Conservation (phyloP, 805 yeast genomes). For the Candida methanosorbosa region DNA sequence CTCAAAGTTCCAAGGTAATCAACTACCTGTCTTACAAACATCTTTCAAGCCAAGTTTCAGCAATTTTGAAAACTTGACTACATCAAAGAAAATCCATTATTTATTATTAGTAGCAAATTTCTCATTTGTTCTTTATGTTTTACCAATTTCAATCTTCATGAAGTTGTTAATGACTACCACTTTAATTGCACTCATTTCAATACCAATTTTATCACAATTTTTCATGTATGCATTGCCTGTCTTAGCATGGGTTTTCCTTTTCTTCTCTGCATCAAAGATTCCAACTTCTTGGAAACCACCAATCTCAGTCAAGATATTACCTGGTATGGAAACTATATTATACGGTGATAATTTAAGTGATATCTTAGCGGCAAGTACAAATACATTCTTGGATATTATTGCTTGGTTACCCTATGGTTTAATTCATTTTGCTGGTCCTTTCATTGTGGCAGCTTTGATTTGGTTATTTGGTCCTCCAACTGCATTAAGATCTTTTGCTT, state of each 20-base stretch:
- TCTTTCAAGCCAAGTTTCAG: no score
- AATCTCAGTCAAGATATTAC: slow-evolving; percentile 81
- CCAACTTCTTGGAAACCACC: slow-evolving; percentile 74
- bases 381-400: slow-evolving; percentile 59
- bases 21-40: no score
- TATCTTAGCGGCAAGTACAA: slow-evolving; percentile 67
- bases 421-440: slow-evolving; percentile 80
- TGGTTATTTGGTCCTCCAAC: slow-evolving; percentile 91
- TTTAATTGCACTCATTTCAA: slow-evolving; percentile 38
- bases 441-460: slow-evolving; percentile 67
- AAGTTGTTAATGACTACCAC: slow-evolving; percentile 13
- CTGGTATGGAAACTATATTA: slow-evolving; percentile 84
- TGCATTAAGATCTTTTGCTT: slow-evolving; percentile 70
- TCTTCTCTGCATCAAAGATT: slow-evolving; percentile 67
- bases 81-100: no score
- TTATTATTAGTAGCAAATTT: slow-evolving; percentile 9
- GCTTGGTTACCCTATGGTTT: slow-evolving; percentile 96
- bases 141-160: slow-evolving; percentile 9
- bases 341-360: slow-evolving; percentile 88
- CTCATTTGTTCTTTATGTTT: slow-evolving; percentile 15
- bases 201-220: slow-evolving; percentile 80
- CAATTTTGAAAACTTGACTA: no score
- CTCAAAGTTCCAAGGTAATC: no score
- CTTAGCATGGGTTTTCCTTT: slow-evolving; percentile 76
- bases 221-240: slow-evolving; percentile 79